A percentile compares a stretch with the other conserved stretches of the same genome.
phyloP scores from a whole-genome alignment of 306 rosid species.

The Cicer judaicum region DNA sequence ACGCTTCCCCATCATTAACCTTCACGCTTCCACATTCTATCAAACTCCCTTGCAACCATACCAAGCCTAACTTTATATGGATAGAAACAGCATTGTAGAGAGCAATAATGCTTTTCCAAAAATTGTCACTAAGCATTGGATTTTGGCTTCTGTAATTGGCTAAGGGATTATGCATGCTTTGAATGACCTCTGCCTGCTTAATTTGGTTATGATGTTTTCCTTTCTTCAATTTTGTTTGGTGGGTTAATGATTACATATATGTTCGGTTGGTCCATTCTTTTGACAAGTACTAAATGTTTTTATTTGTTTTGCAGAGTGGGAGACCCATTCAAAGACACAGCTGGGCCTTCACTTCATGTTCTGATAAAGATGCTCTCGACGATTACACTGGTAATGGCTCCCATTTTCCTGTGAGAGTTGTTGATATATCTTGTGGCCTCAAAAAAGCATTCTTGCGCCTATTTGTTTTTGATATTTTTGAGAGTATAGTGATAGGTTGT shows the following conservation, averaged over 20 bases:
- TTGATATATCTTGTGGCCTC: constrained; percentile 50
- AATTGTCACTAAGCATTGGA: too few relatives aligned
- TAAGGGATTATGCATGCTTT: too few relatives aligned
- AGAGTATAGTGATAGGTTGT: constrained; percentile 58
- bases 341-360: constrained; percentile 97
- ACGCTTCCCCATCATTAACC: too few relatives aligned
- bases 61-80: too few relatives aligned
- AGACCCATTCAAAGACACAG: constrained; percentile 98
- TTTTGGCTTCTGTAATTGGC: too few relatives aligned
- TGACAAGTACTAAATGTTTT: constrained; percentile 12
- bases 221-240: constrained; percentile 20
- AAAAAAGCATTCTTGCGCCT: constrained; percentile 45
- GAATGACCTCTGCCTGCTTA: too few relatives aligned
- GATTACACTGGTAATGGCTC: constrained; percentile 97
- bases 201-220: constrained; percentile 23
- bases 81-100: too few relatives aligned
- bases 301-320: constrained; percentile 73
- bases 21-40: too few relatives aligned
- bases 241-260: constrained; percentile 26
- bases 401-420: constrained; percentile 82
- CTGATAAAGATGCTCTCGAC: constrained; percentile 98
- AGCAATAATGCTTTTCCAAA: constrained; percentile 13
- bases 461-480: constrained; percentile 59
- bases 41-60: too few relatives aligned
- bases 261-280: background rate